Evolutionary conservation across 305 asterid species (phyloP), one percentile per base, ranked within the genome.

Genomic region (Stenogyne calaminthoides): DNA sequence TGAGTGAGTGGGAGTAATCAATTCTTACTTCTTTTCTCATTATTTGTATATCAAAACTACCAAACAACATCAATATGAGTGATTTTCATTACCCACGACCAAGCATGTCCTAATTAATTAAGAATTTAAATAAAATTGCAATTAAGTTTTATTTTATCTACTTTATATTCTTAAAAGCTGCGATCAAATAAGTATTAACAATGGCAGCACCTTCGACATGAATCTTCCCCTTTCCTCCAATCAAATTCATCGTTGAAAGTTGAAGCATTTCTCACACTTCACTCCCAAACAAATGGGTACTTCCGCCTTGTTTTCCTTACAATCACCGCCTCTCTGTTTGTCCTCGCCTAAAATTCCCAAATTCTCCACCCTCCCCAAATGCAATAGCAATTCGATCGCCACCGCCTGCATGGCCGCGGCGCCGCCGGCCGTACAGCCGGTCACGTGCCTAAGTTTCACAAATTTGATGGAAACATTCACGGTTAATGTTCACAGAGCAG

Each of bases 401-500:
- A 44, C 75, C 42, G 80, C 85, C 19, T 83, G 87, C 81, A 79
- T 84, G 91, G 84, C 87, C 14, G 56, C 84, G 8, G 74, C 81
- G 51, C 64, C 82, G 25, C 61, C 71, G 63, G 73, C 86, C 6
- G 29, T 34, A 7, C 58, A 79, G 25, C 70, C 77, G 15, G 67
- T 72, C 0, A 61, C 81, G n/a, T 75, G 78, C 9, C 86, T 90
- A 9, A 86, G 91, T 76, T 86, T 90, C 83, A 78, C 83, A 72
- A 87, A 84, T 77, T 78, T 90, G 86, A 75, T 83, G 86, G 97
- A 89, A 49, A 92, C 94, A 6, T 87, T 74, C 62, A 72, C 86
- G 0, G 80, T 90, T 10, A 82, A 88, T 59, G 94, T 92, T 9
- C 91, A 86, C 8, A 86, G 87, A 36, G 98, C 98, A 4, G 96